A percentile compares a stretch with the other conserved stretches of the same genome.
Conservation (phyloP, 2,329 filamentous ascomycete genomes). For the Pestalotiopsis sp. region DNA sequence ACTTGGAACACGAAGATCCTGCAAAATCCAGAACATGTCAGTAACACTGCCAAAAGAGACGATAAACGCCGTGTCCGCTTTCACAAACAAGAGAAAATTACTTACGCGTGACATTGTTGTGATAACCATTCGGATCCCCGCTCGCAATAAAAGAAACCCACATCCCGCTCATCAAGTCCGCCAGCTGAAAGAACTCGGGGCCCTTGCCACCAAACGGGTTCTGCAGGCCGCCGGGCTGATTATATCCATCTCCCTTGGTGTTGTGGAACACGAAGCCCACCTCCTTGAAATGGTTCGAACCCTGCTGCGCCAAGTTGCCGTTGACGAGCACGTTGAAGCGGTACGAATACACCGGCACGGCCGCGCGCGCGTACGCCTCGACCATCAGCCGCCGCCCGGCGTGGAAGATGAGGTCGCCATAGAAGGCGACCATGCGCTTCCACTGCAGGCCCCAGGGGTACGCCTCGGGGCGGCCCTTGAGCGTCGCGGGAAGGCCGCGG, state of each 20-base stretch:
- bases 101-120: not conserved
- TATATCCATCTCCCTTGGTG: slow-evolving; percentile 46
- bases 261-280: slow-evolving; percentile 59
- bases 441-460: slow-evolving; percentile 42
- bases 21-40: not conserved
- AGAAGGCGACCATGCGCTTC: slow-evolving; percentile 30
- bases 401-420: slow-evolving; percentile 58
- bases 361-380: slow-evolving; percentile 35
- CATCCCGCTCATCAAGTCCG: slow-evolving; percentile 49
- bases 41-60: not conserved
- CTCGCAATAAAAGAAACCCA: slow-evolving; percentile 53
- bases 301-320: slow-evolving; percentile 23
- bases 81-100: no score
- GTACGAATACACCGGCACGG: slow-evolving; percentile 53
- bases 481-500: slow-evolving; percentile 17
- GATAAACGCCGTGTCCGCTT: not conserved
- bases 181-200: slow-evolving; percentile 40
- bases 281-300: slow-evolving; percentile 45
- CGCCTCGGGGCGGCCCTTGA: slow-evolving; percentile 45
- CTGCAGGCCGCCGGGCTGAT: slow-evolving; percentile 30
- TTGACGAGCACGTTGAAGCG: slow-evolving; percentile 43
- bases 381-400: slow-evolving; percentile 48
- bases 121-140: slow-evolving; percentile 43
- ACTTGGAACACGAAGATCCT: slow-evolving; percentile 25
- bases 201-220: slow-evolving; percentile 41